A percentile compares a stretch with the other conserved stretches of the same genome.
Conservation (phyloP, 2,329 filamentous ascomycete species). For the Exophiala mesophila region DNA sequence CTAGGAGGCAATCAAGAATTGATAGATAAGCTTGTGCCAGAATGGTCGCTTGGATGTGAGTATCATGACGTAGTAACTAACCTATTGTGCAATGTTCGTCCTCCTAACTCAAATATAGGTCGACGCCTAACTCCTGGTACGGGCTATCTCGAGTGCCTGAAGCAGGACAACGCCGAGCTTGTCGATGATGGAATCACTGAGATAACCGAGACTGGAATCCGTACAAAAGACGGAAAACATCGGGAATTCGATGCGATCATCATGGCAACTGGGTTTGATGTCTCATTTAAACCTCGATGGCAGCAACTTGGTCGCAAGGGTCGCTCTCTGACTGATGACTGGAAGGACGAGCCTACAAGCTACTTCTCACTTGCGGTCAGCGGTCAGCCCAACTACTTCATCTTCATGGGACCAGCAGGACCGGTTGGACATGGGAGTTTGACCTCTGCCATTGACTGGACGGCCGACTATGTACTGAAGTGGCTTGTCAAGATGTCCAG, state of each 20-base stretch:
- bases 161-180: slow-evolving; percentile 12
- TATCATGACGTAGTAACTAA: slow-evolving; percentile 10
- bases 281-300: slow-evolving; percentile 29
- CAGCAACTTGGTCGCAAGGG: slow-evolving; percentile 30
- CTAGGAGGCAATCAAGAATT: slow-evolving; percentile 30
- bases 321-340: slow-evolving; percentile 28
- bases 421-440: slow-evolving; percentile 11
- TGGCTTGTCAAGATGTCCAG: slow-evolving; percentile 46
- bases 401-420: slow-evolving; percentile 12
- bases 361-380: slow-evolving; percentile 28
- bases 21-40: slow-evolving; percentile 34
- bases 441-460: slow-evolving; percentile 12
- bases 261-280: slow-evolving; percentile 28
- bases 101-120: too few species aligned
- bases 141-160: slow-evolving; percentile 22
- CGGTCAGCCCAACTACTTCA: slow-evolving; percentile 34
- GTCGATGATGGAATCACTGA: slow-evolving; percentile 7
- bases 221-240: slow-evolving; percentile 19
- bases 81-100: too few species aligned
- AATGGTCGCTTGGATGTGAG: slow-evolving; percentile 19
- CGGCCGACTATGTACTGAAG: slow-evolving; percentile 45
- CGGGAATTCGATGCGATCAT: slow-evolving; percentile 29
- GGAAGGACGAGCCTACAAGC: slow-evolving; percentile 28
- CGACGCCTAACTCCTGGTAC: slow-evolving; percentile 27
- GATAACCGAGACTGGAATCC: slow-evolving; percentile 21